Evolutionary conservation across 176 grass and related monocot genomes (phyloP), one percentile per base, ranked within the genome.

Genomic region (Zoysia pacifica): DNA sequence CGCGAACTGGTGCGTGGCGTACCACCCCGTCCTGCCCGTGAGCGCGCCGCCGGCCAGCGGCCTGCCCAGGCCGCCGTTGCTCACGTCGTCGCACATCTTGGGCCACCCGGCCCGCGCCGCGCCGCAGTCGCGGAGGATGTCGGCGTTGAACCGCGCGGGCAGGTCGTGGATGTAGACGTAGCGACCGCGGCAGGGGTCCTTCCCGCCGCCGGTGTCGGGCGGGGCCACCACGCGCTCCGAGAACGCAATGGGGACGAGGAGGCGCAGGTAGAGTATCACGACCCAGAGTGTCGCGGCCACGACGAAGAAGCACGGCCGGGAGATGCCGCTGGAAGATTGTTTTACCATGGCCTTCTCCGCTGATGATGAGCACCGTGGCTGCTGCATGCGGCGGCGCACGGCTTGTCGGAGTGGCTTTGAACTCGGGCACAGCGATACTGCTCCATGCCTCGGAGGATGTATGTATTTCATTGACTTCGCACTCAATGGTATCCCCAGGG

Each of bases 141-240:
- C 85, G 16, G 53, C 37, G 65, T 93, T 93, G 82, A 93, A 93
- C 13, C 84, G 72, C 62, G 85, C 20, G 44, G 85, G 88, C 10
- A 93, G 82, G 50, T 87, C 73, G 39, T 90, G 80, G 11, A 76
- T 39, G 77, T 86, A 93, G 52, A 93, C 40, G 66, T 94, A 94
- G 52, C 88, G 72, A 15, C 79, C 85, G 10, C 38, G 9, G 67
- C 91, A 94, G 44, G 79, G 79, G 9, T 85, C 67, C 9, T 43
- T 37, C 45, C 2, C 3, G 37, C 10, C n/a, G 45, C 36, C 35
- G 19, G 9, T 3, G 64, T 42, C 48, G 44, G 5, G 4, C 14
- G 73, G 5, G 18, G 48, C 2, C 28, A 18, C 38, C 37, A 20
- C 63, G 48, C 63, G 76, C 16, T 11, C 49, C 62, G 64, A 56